A percentile compares a stretch with the other conserved stretches of the same genome.
Evolutionary conservation across 202 grass and related monocot genomes (phyloP).

Genomic region (Dendrocalamus latiflorus): DNA sequence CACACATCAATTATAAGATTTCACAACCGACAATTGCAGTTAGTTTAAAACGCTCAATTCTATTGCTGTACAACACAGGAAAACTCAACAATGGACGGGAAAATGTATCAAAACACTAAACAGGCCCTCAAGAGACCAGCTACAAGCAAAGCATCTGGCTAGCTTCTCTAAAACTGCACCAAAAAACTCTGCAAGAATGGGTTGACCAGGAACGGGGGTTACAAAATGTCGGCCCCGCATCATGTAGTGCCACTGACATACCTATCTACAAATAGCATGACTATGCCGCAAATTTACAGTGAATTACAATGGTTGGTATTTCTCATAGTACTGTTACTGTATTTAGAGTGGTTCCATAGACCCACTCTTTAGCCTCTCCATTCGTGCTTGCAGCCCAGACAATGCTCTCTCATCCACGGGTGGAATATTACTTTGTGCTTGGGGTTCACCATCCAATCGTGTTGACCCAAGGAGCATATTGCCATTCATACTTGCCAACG

Average conservation of each 20-base stretch:
- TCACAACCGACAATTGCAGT: neutral
- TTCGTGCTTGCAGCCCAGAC: slow-evolving; percentile 89
- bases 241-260: slow-evolving; percentile 19
- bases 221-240: slow-evolving; percentile 41
- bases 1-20: neutral
- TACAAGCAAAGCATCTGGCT: slow-evolving; percentile 34
- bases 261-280: slow-evolving; percentile 58
- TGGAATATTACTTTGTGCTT: slow-evolving; percentile 57
- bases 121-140: slow-evolving; percentile 16
- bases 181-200: slow-evolving; percentile 38
- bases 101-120: slow-evolving; percentile 39
- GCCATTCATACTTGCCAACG: slow-evolving; percentile 49
- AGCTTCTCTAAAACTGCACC: slow-evolving; percentile 28
- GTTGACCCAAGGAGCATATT: slow-evolving; percentile 35
- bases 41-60: slow-evolving; percentile 4
- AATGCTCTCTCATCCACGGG: slow-evolving; percentile 96
- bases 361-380: slow-evolving; percentile 93
- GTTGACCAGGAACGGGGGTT: slow-evolving; percentile 13
- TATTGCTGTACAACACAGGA: slow-evolving; percentile 39
- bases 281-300: slow-evolving; percentile 63
- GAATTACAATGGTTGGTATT: slow-evolving; percentile 56
- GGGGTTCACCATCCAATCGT: slow-evolving; percentile 43
- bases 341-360: slow-evolving; percentile 80
- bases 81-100: slow-evolving; percentile 8
- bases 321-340: slow-evolving; percentile 24